Evolutionary conservation across 306 rosid genomes (phyloP).

Genomic region (Lathyrus oleraceus): DNA sequence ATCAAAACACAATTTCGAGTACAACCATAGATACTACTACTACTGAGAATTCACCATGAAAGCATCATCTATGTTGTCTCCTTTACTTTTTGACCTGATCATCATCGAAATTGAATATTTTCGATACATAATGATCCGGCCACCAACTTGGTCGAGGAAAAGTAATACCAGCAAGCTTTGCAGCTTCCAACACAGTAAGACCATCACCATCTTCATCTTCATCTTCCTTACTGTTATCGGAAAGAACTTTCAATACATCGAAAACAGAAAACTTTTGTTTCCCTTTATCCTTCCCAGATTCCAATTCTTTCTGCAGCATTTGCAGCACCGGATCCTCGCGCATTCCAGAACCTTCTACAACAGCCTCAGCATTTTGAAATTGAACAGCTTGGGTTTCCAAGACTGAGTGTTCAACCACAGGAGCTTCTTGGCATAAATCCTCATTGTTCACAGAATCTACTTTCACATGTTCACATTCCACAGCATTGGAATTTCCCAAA

Average conservation of each 20-base stretch:
- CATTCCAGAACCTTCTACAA: conserved; percentile 23
- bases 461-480: neutral
- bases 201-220: neutral
- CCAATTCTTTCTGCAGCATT: conserved; percentile 23
- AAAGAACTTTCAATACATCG: neutral
- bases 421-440: neutral
- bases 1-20: neutral
- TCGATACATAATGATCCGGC: neutral
- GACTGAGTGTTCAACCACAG: neutral
- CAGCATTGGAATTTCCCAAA: neutral
- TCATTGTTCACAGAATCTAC: neutral
- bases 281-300: neutral
- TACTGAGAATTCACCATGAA: neutral
- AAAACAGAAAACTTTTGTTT: neutral
- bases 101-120: neutral
- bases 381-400: neutral
- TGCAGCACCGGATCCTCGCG: neutral
- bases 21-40: no score
- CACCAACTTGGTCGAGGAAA: neutral
- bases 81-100: neutral
- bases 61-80: neutral
- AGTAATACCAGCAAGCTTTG: neutral
- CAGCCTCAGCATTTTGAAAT: neutral
- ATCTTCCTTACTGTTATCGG: neutral
- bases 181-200: neutral